These are phyloP conservation scores for Ramularia collo-cygni DNA, from an alignment of 2,329 filamentous ascomycete species.

Conservation along the genomic window DNA sequence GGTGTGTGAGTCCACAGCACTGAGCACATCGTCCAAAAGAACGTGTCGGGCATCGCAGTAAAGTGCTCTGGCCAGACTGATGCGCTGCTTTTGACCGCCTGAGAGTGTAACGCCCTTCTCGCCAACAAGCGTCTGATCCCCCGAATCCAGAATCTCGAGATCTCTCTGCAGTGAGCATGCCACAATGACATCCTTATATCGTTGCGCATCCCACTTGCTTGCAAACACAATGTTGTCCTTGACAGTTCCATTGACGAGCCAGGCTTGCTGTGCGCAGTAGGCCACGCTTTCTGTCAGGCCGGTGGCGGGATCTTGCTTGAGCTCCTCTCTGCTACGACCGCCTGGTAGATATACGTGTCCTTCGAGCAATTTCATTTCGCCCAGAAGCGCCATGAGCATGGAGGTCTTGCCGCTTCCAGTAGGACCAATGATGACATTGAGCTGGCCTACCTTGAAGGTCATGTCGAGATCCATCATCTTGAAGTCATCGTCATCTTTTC, in stretches of 20 bases:
- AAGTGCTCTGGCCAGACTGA: slow-evolving; percentile 91
- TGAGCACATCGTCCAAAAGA: slow-evolving; percentile 88
- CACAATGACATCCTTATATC: slow-evolving; percentile 81
- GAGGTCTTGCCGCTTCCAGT: slow-evolving; percentile 96
- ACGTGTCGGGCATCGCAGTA: slow-evolving; percentile 91
- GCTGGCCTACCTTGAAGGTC: slow-evolving; percentile 73
- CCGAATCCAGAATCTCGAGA: slow-evolving; percentile 82
- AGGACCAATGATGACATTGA: slow-evolving; percentile 88
- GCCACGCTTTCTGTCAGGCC: slow-evolving; percentile 86
- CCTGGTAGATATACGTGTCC: slow-evolving; percentile 81
- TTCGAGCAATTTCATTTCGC: slow-evolving; percentile 84
- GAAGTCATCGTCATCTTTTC: slow-evolving; percentile 47
- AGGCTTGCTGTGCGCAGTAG: slow-evolving; percentile 94
- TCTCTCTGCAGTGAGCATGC: slow-evolving; percentile 90
- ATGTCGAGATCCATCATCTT: slow-evolving; percentile 77
- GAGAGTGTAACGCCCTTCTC: slow-evolving; percentile 97
- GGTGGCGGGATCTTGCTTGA: slow-evolving; percentile 73
- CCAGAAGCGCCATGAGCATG: slow-evolving; percentile 87
- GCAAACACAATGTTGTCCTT: slow-evolving; percentile 94
- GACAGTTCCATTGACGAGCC: slow-evolving; percentile 93
- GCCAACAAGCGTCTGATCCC: slow-evolving; percentile 88
- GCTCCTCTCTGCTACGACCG: slow-evolving; percentile 76
- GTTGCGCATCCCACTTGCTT: slow-evolving; percentile 67
- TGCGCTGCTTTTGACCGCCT: slow-evolving; percentile 94
- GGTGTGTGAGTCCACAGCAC: slow-evolving; percentile 94